These are phyloP conservation scores for Porphyrellus cyaneotinctus DNA, from an alignment of 768 basidiomycete species.

Conservation along the genomic window DNA sequence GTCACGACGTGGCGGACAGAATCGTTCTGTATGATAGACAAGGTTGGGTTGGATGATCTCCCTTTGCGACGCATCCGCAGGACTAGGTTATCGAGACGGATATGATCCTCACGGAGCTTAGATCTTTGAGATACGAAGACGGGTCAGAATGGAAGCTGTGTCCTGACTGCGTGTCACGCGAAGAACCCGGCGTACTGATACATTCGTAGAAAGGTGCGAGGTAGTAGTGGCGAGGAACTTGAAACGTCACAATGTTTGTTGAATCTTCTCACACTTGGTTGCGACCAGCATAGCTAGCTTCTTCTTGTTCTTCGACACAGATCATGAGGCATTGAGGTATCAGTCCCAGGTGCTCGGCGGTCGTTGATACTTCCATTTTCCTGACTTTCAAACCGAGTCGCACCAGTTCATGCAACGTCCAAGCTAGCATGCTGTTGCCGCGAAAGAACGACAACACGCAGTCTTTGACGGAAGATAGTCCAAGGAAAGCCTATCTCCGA, in stretches of 20 bases:
- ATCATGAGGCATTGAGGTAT: not conserved
- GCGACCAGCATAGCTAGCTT: not conserved
- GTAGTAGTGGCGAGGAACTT: not conserved
- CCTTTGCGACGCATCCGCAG: not conserved
- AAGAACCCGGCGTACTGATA: not conserved
- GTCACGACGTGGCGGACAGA: constrained; percentile 1
- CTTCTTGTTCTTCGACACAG: not conserved
- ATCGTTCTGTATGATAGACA: too few relatives aligned
- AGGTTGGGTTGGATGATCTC: constrained; percentile 14
- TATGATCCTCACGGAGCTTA: constrained; percentile 18
- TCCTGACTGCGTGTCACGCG: constrained; percentile 9
- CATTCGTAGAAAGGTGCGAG: not conserved
- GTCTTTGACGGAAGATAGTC: not conserved
- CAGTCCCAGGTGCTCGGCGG: not conserved
- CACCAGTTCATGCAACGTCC: constrained; percentile 9
- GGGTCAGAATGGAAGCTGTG: constrained; percentile 20
- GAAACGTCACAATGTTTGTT: too few relatives aligned
- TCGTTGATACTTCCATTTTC: constrained; percentile 1
- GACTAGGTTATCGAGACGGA: constrained; percentile 1
- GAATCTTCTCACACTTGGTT: too few relatives aligned
- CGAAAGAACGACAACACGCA: constrained; percentile 5
- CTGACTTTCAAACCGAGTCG: constrained; percentile 4
- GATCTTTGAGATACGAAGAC: constrained; percentile 11
- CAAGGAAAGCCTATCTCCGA: constrained; percentile 29
- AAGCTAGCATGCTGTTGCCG: constrained; percentile 1